Evolutionary conservation across 306 rosid species (phyloP), one percentile per base, ranked within the genome.

Genomic region (Alnus rubra): DNA sequence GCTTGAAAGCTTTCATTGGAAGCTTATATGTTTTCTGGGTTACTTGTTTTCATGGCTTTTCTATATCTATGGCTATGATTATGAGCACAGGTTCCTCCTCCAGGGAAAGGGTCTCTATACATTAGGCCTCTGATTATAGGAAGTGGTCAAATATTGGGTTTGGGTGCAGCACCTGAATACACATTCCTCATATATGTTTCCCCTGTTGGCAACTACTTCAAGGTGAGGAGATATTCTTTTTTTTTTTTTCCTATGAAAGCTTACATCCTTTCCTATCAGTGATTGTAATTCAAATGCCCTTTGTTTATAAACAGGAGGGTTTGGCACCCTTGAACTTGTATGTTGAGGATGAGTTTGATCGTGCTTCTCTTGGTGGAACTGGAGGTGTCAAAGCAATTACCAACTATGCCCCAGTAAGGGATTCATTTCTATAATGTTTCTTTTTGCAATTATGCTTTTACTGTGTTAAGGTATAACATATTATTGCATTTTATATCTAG

Each of bases 131-230:
- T 92, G 78, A 93, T 93, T 18, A 39, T 95, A 10, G 99, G 99
- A 82, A 91, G 82, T 73, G 99, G 99, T 65, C 88, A 95, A 2
- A 75, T 93, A 28, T 80, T 95, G 82, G 98, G 99, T 77, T 74
- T 93, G 86, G 93, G 93, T 10, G 94, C 98, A 0, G 82, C 99
- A 0, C 93, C 96, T 15, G 97, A 95, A 79, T 91, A 84, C 78
- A 90, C 94, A 7, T 93, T 93, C 81, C 88, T 95, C 11, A 56
- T 91, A 10, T 95, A 85, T 62, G 96, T 94, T 78, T 95, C 98
- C 82, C 99, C 99, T 12, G 99, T 95, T 75, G 83, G 96, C 58
- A 93, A 90, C 87, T 95, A 95, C 72, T 95, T 90, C 90, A 95
- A 90, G 88, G 98, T 90, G 1, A 5, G 10, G 11, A 5, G 49